Base-by-base conservation (phyloP, 495 filamentous ascomycete species). In the Massariosphaeria phaeospora region DNA sequence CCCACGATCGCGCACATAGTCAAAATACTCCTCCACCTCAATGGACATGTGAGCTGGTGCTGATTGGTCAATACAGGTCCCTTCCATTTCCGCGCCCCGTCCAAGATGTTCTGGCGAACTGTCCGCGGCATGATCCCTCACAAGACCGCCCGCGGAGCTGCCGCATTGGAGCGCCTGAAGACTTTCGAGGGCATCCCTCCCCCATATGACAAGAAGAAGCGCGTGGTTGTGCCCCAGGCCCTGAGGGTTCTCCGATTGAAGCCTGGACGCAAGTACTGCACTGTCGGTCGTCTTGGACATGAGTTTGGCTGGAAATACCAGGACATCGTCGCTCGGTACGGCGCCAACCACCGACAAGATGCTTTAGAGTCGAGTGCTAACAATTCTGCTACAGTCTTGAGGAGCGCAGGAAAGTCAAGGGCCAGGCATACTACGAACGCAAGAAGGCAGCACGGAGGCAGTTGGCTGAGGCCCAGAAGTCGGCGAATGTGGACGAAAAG, bases 251-350 rank as follows among this genome's bases (percentile, higher is more conserved):
- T 98, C 72, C 79, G 93, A 68, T 80, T 98, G 67, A 91, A 96
- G 80, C 93, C 93, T 67, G 93, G 93, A 68, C 88, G 93, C 76
- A 98, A 98, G 83, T 98, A 91, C 85, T 98, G 94, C 85, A 91
- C 89, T 55, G 91, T 98, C 65, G 93, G 93, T 64, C 83, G 93
- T 73, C 78, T 98, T 69, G 93, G 89, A 77, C 90, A 96, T 73
- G 93, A 98, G 77, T 89, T 97, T 67, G 93, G 93, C 74, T 98
- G 93, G 93, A 97, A 97, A 76, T 98, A 98, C 85, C 84, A 95
- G 80, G 91, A 95, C 72, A 90, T 97, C 75, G 93, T 98, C 77
- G 84, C 81, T 64, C 86, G 89, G 93, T 98, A 75, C 67, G 91
- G 84, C 45, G 18, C 20, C 11, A 23, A 21, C 17, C 23, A 15